Base-by-base conservation (phyloP, 75 land plant species). In the Selaginella moellendorffii region DNA sequence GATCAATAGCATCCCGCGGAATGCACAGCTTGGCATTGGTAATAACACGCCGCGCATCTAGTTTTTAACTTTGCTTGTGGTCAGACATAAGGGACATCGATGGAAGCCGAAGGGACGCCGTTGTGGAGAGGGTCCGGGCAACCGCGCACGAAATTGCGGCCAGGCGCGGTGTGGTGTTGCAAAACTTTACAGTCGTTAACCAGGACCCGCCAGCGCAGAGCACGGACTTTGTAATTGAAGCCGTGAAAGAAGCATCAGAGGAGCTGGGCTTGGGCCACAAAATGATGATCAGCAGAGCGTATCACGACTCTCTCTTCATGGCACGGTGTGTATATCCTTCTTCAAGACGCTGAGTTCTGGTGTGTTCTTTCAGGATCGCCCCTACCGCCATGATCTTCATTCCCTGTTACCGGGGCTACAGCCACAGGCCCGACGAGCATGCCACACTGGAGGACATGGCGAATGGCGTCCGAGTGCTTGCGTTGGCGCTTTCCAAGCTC, bases 291-390 rank as follows among this genome's bases (percentile, higher is more conserved):
- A 92, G 97, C 71, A 73, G 97, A 73, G 97, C 97, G 25, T 92
- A 92, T 61, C 97, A 92, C 66, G 97, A 92, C 76, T 85, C 97
- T 2, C 71, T 92, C 61, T 92, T 92, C 77, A 92, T 92, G 97
- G 88, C 97, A 65, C 85, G 92, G 92, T 87, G 60, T 14, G 14
- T 5, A 5, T 36, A 5, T 36, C 46, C n/a, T 5, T 36, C 46
- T 36, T 36, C 46, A 36, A 36, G 46, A 36, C 10, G 5, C 46
- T 36, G 14, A 36, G 14, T 36, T 36, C 46, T 36, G 10, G 5
- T 36, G 46, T 5, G 5, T 5, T 56, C 21, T 54, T 82, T 72
- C 80, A 82, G 97, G 58, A 59, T 88, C 54, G 71, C 95, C 20
- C 95, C 95, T 28, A 88, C 80, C 81, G 88, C 87, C 42, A 91